Conservation (phyloP, 805 yeast genomes). For the Saccharomycopsis sp. region DNA sequence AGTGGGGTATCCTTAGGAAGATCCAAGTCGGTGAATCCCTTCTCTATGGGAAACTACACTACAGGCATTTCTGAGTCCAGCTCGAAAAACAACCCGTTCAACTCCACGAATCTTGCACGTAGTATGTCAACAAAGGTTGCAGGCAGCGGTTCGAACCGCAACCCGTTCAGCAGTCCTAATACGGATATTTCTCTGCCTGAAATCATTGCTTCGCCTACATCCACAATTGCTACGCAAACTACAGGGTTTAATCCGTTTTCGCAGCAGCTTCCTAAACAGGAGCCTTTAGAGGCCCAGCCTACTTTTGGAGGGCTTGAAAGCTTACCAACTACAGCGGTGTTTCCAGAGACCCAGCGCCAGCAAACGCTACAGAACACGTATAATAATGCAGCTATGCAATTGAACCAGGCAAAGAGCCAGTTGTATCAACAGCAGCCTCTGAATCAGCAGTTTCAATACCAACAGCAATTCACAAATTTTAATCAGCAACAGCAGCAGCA, state of each 20-base stretch:
- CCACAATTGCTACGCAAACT: constrained; percentile 32
- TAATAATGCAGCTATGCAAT: constrained; percentile 13
- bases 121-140: constrained; percentile 20
- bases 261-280: constrained; percentile 23
- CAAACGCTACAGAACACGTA: constrained; percentile 4
- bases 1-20: constrained; percentile 9
- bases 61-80: constrained; percentile 17
- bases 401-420: constrained; percentile 17
- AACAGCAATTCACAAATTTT: constrained; percentile 22
- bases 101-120: constrained; percentile 19
- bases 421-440: constrained; percentile 23
- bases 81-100: constrained; percentile 27
- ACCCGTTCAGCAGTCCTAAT: constrained; percentile 35
- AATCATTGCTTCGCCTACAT: constrained; percentile 32
- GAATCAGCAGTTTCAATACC: constrained; percentile 31
- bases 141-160: constrained; percentile 24
- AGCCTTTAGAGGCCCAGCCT: constrained; percentile 39
- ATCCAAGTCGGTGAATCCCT: constrained; percentile 32
- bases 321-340: constrained; percentile 59
- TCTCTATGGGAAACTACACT: constrained; percentile 28
- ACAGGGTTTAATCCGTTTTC: constrained; percentile 64
- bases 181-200: constrained; percentile 20
- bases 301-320: constrained; percentile 73
- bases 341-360: constrained; percentile 54
- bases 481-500: constrained; percentile 26